Conservation (phyloP, 805 yeast genomes). For the Yarrowia sp. region DNA sequence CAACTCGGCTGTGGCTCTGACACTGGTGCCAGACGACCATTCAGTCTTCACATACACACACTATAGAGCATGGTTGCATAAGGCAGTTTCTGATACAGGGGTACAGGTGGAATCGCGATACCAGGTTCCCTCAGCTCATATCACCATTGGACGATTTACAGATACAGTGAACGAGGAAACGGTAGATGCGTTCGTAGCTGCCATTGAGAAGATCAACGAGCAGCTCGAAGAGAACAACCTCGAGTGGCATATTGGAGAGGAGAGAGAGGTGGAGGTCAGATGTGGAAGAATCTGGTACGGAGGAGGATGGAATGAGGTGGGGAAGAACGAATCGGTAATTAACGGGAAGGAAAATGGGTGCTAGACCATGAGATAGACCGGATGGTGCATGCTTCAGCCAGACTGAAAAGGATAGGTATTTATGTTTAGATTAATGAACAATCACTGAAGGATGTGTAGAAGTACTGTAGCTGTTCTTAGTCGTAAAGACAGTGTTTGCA, state of each 20-base stretch:
- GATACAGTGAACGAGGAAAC: conserved; percentile 7
- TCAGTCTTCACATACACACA: conserved; percentile 28
- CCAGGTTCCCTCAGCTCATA: conserved; percentile 28
- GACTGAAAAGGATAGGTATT: conserved; percentile 15
- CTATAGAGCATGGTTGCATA: conserved; percentile 30
- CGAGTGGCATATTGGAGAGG: conserved; percentile 38
- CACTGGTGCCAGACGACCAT: conserved; percentile 23
- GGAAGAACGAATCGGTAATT: not conserved
- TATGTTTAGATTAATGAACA: conserved; percentile 4
- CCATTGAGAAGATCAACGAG: conserved; percentile 6
- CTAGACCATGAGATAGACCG: not conserved
- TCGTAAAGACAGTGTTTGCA: no score
- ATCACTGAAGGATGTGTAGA: not conserved
- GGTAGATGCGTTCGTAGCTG: conserved; percentile 18
- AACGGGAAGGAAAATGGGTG: not conserved
- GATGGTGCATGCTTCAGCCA: conserved; percentile 19
- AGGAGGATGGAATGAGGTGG: conserved; percentile 38
- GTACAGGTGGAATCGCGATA: conserved; percentile 31
- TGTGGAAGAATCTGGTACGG: conserved; percentile 41
- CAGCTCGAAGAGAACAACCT: not conserved
- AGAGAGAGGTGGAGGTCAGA: conserved; percentile 33
- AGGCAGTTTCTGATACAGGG: conserved; percentile 2
- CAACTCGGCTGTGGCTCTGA: conserved; percentile 37
- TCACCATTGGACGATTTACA: conserved; percentile 36
- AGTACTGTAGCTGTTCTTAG: not conserved